phyloP scores from a whole-genome alignment of 2,329 filamentous ascomycete species.

The Fusarium sp. region DNA sequence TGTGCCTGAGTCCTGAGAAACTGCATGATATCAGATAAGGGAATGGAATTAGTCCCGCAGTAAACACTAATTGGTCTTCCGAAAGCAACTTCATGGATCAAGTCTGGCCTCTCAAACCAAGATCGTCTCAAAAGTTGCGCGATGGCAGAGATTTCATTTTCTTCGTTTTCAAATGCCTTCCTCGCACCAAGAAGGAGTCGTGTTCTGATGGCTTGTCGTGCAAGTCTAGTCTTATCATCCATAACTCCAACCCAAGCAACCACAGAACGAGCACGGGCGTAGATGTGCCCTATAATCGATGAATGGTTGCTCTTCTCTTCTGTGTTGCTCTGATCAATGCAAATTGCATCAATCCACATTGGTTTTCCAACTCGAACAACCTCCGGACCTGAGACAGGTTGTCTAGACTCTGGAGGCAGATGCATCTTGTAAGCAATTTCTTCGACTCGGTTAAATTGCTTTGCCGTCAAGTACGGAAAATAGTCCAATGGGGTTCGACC shows the following conservation, averaged over 20 bases:
- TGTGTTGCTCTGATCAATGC: neutral
- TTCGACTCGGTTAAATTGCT: neutral
- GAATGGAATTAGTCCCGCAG: neutral
- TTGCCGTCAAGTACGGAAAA: neutral
- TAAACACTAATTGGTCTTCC: slow-evolving; percentile 10
- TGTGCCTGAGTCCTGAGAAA: neutral
- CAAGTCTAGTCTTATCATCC: neutral
- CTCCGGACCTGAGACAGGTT: accelerated
- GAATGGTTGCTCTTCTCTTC: neutral
- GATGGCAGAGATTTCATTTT: neutral
- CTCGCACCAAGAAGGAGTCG: too few species aligned
- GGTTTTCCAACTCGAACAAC: neutral
- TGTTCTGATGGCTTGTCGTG: neutral
- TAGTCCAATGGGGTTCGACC: slow-evolving; percentile 4
- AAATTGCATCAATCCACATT: slow-evolving; percentile 21
- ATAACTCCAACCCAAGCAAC: slow-evolving; percentile 1
- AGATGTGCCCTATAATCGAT: neutral
- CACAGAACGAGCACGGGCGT: neutral
- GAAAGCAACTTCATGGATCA: slow-evolving; percentile 1
- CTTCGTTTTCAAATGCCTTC: neutral
- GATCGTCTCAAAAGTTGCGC: neutral
- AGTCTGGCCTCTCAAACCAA: slow-evolving; percentile 3
- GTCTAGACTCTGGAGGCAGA: neutral
- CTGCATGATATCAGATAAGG: neutral
- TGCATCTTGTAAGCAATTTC: neutral